Percentiles rank a stretch among this genome's conserved stretches.
phyloP scores from a whole-genome alignment of 306 rosid species.

The Notholithocarpus densiflorus region DNA sequence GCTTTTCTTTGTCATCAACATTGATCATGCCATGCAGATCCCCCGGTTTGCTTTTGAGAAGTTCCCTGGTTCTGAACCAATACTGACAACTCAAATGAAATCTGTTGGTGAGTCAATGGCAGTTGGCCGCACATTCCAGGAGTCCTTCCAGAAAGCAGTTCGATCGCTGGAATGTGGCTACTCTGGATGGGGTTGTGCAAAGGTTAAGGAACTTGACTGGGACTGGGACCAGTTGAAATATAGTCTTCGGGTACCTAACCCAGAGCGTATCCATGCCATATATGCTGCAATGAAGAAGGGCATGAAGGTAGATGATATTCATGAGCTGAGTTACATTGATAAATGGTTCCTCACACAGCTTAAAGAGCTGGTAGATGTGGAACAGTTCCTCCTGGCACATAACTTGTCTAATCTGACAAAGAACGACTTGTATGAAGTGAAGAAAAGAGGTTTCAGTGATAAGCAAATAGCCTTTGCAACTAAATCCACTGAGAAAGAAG shows the following conservation, averaged over 20 bases:
- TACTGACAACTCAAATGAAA: constrained; percentile 94
- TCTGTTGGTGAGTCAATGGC: constrained; percentile 99
- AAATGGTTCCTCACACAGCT: constrained; percentile 91
- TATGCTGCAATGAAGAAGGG: constrained; percentile 98
- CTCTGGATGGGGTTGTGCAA: constrained; percentile 88
- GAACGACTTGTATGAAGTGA: constrained; percentile 77
- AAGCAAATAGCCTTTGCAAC: constrained; percentile 94
- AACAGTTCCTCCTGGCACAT: constrained; percentile 60
- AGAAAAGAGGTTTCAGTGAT: constrained; percentile 95
- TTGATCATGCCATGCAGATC: constrained; percentile 71
- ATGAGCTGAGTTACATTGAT: constrained; percentile 77
- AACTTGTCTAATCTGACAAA: constrained; percentile 58
- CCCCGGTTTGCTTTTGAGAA: constrained; percentile 97
- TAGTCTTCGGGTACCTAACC: constrained; percentile 87
- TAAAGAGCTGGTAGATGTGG: constrained; percentile 82
- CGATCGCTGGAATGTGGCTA: constrained; percentile 86
- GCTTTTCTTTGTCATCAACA: not conserved
- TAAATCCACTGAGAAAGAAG: constrained; percentile 75
- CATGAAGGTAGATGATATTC: constrained; percentile 78
- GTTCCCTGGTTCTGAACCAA: constrained; percentile 97
- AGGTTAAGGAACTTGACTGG: constrained; percentile 73
- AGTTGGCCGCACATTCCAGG: constrained; percentile 89
- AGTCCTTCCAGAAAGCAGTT: constrained; percentile 92
- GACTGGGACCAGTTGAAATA: constrained; percentile 89
- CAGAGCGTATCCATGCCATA: constrained; percentile 83